Base-by-base conservation (phyloP, 1,139 yeast species). In the Scheffersomyces stambukii region DNA sequence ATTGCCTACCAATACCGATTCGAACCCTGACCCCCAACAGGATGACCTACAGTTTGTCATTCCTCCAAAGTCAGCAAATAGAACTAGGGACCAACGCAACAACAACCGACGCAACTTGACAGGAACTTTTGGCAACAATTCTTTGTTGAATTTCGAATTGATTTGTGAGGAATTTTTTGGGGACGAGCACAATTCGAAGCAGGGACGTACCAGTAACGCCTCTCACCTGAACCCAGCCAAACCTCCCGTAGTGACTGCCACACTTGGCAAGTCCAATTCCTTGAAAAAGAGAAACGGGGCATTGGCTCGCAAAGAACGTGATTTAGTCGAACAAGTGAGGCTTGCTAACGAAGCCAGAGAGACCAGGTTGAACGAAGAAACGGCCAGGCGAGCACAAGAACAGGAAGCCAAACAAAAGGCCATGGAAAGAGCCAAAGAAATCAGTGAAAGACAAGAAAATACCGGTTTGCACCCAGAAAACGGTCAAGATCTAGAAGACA, bases 151-250 rank as follows among this genome's bases (percentile, higher is more conserved):
- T 36, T 62, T 62, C 38, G 57, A 53, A 30, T 35, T 42, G 32
- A 53, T 60, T 16, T 58, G 60, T 39, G 58, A 57, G 27, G 64
- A 57, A 31, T 48, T 59, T 15, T 60, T 61, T 32, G 46, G 43
- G 25, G 46, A 42, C 18, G 38, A 40, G 19, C 27, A 26, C 12
- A 33, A 38, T 8, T 6, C 6, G 8, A 16, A 16, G 18, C 8
- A 16, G 18, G 8, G 30, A 32, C 21, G 31, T 28, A 16, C 30
- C 28, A 16, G 23, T 21, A 6, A 10, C 27, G 35, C 35, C 24
- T 11, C 16, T 6, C 16, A 16, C 27, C 31, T 6, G 18, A 18
- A 18, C 26, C n/a, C n/a, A n/a, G n/a, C n/a, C n/a, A 16, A 11
- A 20, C 25, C 13, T 5, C 14, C 25, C 7, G 18, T 15, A 8